Evolutionary conservation across 768 basidiomycete species (phyloP).

Genomic region (Trametes meyenii): DNA sequence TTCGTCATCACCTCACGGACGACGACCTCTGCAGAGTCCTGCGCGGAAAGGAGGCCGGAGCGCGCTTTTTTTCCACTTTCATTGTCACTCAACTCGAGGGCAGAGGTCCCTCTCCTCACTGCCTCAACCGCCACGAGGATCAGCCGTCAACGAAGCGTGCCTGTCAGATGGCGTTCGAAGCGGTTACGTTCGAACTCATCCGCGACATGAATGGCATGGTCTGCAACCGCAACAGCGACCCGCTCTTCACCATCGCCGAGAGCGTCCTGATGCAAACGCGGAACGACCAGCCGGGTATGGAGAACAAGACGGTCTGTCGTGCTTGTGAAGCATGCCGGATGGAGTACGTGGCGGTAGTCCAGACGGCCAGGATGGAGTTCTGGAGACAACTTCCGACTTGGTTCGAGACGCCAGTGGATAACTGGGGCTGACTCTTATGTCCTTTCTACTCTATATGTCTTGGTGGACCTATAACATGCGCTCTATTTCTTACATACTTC

Average conservation of each 20-base stretch:
- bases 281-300: slow-evolving; percentile 45
- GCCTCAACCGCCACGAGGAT: slow-evolving; percentile 51
- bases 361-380: slow-evolving; percentile 60
- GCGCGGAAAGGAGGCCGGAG: slow-evolving; percentile 70
- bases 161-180: slow-evolving; percentile 74
- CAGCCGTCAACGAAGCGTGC: slow-evolving; percentile 50
- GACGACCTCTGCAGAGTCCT: slow-evolving; percentile 62
- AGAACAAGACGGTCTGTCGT: slow-evolving; percentile 47
- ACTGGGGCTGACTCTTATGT: slow-evolving; percentile 33
- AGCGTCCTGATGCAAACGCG: slow-evolving; percentile 67
- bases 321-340: slow-evolving; percentile 67
- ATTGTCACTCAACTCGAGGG: slow-evolving; percentile 76
- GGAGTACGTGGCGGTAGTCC: slow-evolving; percentile 64
- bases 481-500: neutral
- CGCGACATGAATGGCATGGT: slow-evolving; percentile 73
- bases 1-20: slow-evolving; percentile 47
- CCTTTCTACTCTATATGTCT: neutral
- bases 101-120: slow-evolving; percentile 47
- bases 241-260: slow-evolving; percentile 70
- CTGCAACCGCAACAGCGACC: slow-evolving; percentile 67
- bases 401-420: slow-evolving; percentile 58
- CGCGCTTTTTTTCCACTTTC: slow-evolving; percentile 77
- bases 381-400: slow-evolving; percentile 67
- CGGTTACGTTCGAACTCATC: slow-evolving; percentile 73
- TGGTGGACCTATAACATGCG: neutral